A percentile compares a stretch with the other conserved stretches of the same genome.
phyloP scores from a whole-genome alignment of 2,329 filamentous ascomycete genomes.

The Chaetomiaceae sp. region DNA sequence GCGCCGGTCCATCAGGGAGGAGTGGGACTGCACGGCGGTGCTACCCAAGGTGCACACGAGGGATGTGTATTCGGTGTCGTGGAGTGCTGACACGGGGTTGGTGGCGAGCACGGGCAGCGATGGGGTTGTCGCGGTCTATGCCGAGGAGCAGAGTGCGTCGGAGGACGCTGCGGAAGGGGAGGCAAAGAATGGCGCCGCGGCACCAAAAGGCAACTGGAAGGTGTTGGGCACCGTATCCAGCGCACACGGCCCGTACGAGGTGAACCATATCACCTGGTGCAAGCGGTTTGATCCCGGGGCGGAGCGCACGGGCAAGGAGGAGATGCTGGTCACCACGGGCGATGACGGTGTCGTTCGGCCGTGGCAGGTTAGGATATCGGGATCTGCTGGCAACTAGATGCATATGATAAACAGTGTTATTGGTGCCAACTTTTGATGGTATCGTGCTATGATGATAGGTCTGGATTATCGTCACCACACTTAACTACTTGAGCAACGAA shows the following conservation, averaged over 20 bases:
- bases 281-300: constrained; percentile 64
- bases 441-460: no score
- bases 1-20: constrained; percentile 70
- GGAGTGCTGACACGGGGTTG: constrained; percentile 73
- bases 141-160: constrained; percentile 45
- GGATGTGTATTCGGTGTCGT: constrained; percentile 78
- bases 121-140: constrained; percentile 74
- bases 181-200: background rate
- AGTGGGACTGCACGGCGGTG: constrained; percentile 74
- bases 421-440: no score
- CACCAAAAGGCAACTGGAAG: constrained; percentile 55
- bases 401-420: background rate
- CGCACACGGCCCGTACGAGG: constrained; percentile 86
- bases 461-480: no score
- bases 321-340: constrained; percentile 85
- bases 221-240: constrained; percentile 64
- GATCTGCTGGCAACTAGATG: background rate
- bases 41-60: constrained; percentile 73
- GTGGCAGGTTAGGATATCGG: constrained; percentile 53
- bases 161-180: constrained; percentile 24
- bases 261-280: constrained; percentile 91
- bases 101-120: constrained; percentile 90
- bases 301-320: constrained; percentile 58
- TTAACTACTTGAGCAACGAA: no score
- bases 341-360: constrained; percentile 86